These are phyloP conservation scores for Ceriops zippeliana DNA, from an alignment of 345 rosid species.

Conservation along the genomic window DNA sequence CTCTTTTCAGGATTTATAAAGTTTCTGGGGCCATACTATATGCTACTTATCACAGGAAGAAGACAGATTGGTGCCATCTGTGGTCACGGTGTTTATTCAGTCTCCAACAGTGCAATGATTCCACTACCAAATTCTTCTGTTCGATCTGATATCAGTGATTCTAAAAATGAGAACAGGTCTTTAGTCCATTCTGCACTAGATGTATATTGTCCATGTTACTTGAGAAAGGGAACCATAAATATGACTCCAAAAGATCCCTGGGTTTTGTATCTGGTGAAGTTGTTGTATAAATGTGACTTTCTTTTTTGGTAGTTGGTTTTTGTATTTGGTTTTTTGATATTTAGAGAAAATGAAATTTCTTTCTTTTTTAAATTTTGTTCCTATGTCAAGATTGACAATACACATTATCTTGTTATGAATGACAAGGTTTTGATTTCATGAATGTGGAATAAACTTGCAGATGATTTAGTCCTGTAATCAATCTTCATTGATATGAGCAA, in stretches of 20 bases:
- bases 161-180: slow-evolving; percentile 80
- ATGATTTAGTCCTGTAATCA: too few relatives aligned
- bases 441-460: too few relatives aligned
- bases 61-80: slow-evolving; percentile 86
- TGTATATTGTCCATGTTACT: slow-evolving; percentile 3
- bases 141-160: slow-evolving; percentile 37
- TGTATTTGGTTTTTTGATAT: too few relatives aligned
- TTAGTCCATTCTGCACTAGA: slow-evolving; percentile 23
- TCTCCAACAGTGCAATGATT: slow-evolving; percentile 77
- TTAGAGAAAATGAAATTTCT: too few relatives aligned
- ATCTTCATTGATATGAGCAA: too few relatives aligned
- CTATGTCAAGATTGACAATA: too few relatives aligned
- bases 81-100: slow-evolving; percentile 81
- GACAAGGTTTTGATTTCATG: too few relatives aligned
- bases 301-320: too few relatives aligned
- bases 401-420: too few relatives aligned
- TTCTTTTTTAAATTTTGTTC: too few relatives aligned
- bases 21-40: slow-evolving; percentile 97
- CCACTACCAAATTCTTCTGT: slow-evolving; percentile 68
- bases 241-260: background rate
- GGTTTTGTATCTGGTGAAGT: background rate
- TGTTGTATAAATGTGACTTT: too few relatives aligned
- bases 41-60: slow-evolving; percentile 87
- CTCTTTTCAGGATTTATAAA: slow-evolving; percentile 69
- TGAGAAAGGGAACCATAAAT: background rate